A percentile compares a stretch with the other conserved stretches of the same genome.
Evolutionary conservation across 1,284 basidiomycete genomes (phyloP).

Genomic region (Marasmius tenuissimus): DNA sequence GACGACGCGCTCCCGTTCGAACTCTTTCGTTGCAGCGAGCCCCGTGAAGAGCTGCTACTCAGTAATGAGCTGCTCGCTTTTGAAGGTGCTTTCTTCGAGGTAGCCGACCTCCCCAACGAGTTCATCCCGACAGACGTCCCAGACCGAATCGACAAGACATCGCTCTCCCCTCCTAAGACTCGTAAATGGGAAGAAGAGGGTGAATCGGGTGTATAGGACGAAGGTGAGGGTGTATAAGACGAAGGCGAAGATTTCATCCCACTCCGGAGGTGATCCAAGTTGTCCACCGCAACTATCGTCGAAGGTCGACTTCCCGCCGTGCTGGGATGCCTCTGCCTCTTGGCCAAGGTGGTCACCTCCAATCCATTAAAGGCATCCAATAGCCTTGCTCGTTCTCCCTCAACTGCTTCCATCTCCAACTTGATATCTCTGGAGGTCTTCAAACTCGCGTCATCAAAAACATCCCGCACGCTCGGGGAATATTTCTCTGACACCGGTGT

Average conservation of each 20-base stretch:
- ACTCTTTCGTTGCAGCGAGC: constrained; percentile 37
- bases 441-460: constrained; percentile 52
- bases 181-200: constrained; percentile 21
- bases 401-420: constrained; percentile 62
- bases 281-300: background rate
- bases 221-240: background rate
- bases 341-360: constrained; percentile 65
- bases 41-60: constrained; percentile 24
- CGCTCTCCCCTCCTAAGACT: constrained; percentile 34
- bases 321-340: constrained; percentile 42
- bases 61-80: constrained; percentile 29
- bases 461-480: constrained; percentile 36
- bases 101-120: constrained; percentile 37
- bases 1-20: constrained; percentile 38
- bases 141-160: constrained; percentile 51
- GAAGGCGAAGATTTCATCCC: constrained; percentile 19
- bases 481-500: constrained; percentile 30
- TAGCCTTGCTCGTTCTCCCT: constrained; percentile 64
- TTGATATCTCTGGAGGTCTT: constrained; percentile 61
- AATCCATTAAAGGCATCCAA: constrained; percentile 77
- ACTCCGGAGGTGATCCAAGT: constrained; percentile 16
- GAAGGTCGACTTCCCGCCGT: constrained; percentile 15
- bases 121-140: constrained; percentile 47
- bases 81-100: constrained; percentile 26
- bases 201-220: background rate